Base-by-base conservation (phyloP, 1,284 basidiomycete species). In the Malassezia arunalokei region DNA sequence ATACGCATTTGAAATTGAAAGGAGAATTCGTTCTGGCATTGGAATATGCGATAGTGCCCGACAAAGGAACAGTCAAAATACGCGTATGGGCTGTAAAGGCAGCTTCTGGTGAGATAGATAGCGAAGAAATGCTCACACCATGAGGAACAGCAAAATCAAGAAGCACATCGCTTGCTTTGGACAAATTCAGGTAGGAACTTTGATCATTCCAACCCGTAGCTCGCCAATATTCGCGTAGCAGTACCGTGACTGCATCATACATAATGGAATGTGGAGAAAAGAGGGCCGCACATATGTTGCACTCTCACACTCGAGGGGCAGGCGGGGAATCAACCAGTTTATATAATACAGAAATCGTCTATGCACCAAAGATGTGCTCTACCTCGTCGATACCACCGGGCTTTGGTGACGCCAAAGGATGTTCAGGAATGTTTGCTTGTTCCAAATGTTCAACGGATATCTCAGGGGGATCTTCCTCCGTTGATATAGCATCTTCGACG, bases 121-220 rank as follows among this genome's bases (percentile, higher is more conserved):
- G 88, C 47, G 92, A 80, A 5, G 83, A 83, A 54, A 90, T 78
- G 63, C 85, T 81, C 20, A 90, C 77, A 2, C 86, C 87, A 52
- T 78, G 77, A 7, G 87, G 87, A 30, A 88, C 82, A 20, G 79
- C 79, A 65, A 90, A 90, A 75, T 90, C 87, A 58, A 90, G 80
- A 58, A 90, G 81, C 6, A 53, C 68, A 43, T 50, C 32, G 33
- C 47, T 44, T 33, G 87, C 86, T 39, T 87, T 80, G 5, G 88
- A 95, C 33, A 96, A 73, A 64, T 92, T 87, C 5, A 85, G 83
- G 69, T 90, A 95, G 6, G 91, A 79, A 69, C 91, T 91, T 75
- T 95, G 89, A 73, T 92, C 87, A 68, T 91, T 91, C 91, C 91
- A 96, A 57, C 86, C 86, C 39, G 88, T 94, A 11, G 83, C 83